Conservation (phyloP, 2,329 filamentous ascomycete species). For the Chaetomiaceae sp. region DNA sequence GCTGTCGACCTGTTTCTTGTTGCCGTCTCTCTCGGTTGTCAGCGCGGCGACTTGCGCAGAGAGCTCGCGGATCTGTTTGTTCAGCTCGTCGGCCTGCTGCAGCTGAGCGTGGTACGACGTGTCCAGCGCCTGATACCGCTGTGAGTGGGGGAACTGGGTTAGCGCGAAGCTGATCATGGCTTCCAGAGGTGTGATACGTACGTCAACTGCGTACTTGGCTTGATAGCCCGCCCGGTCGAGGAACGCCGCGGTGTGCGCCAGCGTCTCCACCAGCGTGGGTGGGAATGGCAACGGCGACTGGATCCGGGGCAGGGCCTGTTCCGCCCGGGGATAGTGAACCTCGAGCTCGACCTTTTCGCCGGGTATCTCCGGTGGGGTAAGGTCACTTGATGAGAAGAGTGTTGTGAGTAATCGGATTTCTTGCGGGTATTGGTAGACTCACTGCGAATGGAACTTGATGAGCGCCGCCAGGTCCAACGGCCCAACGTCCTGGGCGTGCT, state of each 20-base stretch:
- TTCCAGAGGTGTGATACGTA: too few species aligned
- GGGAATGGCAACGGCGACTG: not conserved
- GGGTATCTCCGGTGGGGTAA: not conserved
- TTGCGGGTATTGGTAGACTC: not conserved
- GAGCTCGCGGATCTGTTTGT: too few species aligned
- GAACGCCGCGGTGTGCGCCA: not conserved
- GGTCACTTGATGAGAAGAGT: not conserved
- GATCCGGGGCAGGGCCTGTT: not conserved
- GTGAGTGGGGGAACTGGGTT: too few species aligned
- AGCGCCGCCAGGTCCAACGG: not conserved
- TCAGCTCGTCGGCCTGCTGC: too few species aligned
- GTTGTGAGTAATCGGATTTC: too few species aligned
- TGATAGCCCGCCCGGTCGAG: not conserved
- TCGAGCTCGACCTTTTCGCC: not conserved
- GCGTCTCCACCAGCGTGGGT: not conserved
- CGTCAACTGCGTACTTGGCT: not conserved
- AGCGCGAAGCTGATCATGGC: too few species aligned
- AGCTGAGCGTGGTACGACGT: too few species aligned
- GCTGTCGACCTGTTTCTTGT: not conserved
- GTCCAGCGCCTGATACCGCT: too few species aligned
- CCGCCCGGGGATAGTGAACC: not conserved
- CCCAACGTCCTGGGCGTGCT: not conserved
- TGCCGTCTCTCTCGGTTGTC: too few species aligned
- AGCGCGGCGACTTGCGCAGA: too few species aligned
- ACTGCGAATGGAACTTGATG: not conserved